Percentiles rank a stretch among this genome's conserved stretches.
phyloP scores from a whole-genome alignment of 2,329 filamentous ascomycete species.

The Sporothrix globosa region DNA sequence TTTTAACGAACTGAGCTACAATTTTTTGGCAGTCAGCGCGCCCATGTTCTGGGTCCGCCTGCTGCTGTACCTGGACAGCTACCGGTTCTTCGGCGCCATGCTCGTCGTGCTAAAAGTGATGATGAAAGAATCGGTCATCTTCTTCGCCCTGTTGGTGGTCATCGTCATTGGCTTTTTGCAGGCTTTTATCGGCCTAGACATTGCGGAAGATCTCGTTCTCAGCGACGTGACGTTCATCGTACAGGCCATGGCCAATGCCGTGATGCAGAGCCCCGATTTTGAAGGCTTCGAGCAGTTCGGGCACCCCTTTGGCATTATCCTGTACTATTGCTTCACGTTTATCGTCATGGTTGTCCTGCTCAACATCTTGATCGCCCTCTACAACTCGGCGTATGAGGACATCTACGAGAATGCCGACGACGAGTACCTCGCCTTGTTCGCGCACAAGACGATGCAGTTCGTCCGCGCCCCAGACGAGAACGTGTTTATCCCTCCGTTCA shows the following conservation, averaged over 20 bases:
- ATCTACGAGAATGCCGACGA: constrained; percentile 93
- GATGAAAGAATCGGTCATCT: constrained; percentile 94
- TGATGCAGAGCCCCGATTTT: constrained; percentile 93
- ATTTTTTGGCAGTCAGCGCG: constrained; percentile 88
- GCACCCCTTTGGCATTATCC: constrained; percentile 87
- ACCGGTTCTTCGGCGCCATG: constrained; percentile 98
- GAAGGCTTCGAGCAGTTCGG: constrained; percentile 85
- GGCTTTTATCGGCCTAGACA: constrained; percentile 88
- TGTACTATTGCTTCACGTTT: constrained; percentile 98
- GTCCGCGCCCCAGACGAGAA: constrained; percentile 97
- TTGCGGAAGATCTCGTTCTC: constrained; percentile 71
- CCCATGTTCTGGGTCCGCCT: constrained; percentile 97
- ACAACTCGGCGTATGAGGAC: constrained; percentile 94
- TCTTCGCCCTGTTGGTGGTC: constrained; percentile 86
- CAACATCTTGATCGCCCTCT: constrained; percentile 95
- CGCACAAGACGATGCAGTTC: constrained; percentile 95
- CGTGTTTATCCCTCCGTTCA: constrained; percentile 95
- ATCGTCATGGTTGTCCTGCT: constrained; percentile 84
- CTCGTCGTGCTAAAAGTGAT: constrained; percentile 93
- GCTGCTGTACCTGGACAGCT: constrained; percentile 86
- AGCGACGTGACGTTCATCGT: constrained; percentile 74
- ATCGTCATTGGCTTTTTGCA: constrained; percentile 88
- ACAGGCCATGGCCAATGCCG: constrained; percentile 81
- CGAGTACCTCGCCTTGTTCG: constrained; percentile 91
- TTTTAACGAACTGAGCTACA: constrained; percentile 85